Evolutionary conservation across 371 early-diverging fungal genomes (phyloP), one percentile per base, ranked within the genome.

Genomic region (Mortierella sp.): DNA sequence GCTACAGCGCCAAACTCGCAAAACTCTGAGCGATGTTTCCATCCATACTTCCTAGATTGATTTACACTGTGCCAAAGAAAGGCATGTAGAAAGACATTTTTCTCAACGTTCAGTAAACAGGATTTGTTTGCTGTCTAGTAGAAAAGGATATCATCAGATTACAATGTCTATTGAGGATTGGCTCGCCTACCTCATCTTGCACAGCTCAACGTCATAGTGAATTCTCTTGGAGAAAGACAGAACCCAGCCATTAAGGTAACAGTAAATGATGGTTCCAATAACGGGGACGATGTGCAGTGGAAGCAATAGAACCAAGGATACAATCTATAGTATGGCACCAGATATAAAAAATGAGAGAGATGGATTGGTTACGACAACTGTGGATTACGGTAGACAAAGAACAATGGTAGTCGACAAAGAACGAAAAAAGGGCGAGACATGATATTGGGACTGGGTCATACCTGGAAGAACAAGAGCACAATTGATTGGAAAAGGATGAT

Each of bases 281-380:
- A 92, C 78, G 35, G 93, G 93, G 54, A 93, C 84, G 51, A 88
- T 74, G 84, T 91, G 90, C 43, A 93, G 74, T 10, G 93, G 92
- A 14, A 91, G 86, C 12, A 91, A 89, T 47, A 93, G 72, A 39
- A 90, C 77, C 59, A 90, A 72, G 0, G 91, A 75, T 20, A 91
- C 57, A 40, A 89, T 72, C 87, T 88, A 79, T 26, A 76, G 22
- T 0, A 32, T 43, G 22, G 3, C 45, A 30, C 4, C 2, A 30
- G 30, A 30, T 30, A 58, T 28, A 35, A 39, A 55, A 40, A 62
- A 5, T 32, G 24, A 16, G 43, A 40, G 9, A 40, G 43, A 14
- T 14, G 43, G 43, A 11, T 40, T 40, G 14, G 43, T 14, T 43
- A 43, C 16, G 43, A 43, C 5, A 43, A 49, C 3, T 6, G 16